Percentiles rank a stretch among this genome's conserved stretches.
phyloP scores from a whole-genome alignment of 108 stramenopile species.

The Chaetoceros tenuissimus region DNA sequence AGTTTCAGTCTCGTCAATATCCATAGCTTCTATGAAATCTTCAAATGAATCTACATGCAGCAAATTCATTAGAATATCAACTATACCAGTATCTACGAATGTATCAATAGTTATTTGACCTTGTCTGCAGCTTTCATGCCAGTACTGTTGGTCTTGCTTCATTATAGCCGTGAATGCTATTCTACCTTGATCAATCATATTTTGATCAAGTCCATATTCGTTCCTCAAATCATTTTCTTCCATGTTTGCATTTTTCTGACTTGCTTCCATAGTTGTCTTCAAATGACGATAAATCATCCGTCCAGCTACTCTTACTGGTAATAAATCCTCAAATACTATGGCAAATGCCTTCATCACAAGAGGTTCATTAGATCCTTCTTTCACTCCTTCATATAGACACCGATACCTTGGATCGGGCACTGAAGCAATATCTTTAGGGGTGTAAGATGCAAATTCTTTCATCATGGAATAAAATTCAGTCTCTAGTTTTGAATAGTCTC shows the following conservation, averaged over 20 bases:
- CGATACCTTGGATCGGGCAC: conserved; percentile 37
- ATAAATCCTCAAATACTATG: conserved; percentile 67
- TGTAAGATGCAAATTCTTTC: conserved; percentile 18
- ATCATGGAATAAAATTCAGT: conserved; percentile 39
- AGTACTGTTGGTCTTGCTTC: conserved; percentile 5
- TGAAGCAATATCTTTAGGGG: conserved; percentile 15
- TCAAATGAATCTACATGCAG: conserved; percentile 14
- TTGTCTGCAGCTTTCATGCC: background rate
- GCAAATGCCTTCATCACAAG: conserved; percentile 66
- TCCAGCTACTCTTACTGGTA: conserved; percentile 69
- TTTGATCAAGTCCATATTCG: conserved; percentile 15
- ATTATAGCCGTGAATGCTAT: conserved; percentile 3
- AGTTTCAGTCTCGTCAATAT: conserved; percentile 10
- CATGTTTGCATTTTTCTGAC: conserved; percentile 13
- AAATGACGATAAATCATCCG: conserved; percentile 46
- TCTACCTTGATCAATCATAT: conserved; percentile 12
- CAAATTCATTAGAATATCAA: conserved; percentile 8
- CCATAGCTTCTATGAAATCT: conserved; percentile 6
- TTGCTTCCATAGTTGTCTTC: conserved; percentile 38
- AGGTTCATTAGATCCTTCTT: conserved; percentile 48
- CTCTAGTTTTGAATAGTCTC: conserved; percentile 24
- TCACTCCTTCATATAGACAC: conserved; percentile 51
- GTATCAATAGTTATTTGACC: conserved; percentile 17
- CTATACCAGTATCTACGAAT: conserved; percentile 16
- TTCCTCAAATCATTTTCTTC: conserved; percentile 24